Evolutionary conservation across 2,329 filamentous ascomycete genomes (phyloP), one percentile per base, ranked within the genome.

Genomic region (Microsporum ferrugineum): DNA sequence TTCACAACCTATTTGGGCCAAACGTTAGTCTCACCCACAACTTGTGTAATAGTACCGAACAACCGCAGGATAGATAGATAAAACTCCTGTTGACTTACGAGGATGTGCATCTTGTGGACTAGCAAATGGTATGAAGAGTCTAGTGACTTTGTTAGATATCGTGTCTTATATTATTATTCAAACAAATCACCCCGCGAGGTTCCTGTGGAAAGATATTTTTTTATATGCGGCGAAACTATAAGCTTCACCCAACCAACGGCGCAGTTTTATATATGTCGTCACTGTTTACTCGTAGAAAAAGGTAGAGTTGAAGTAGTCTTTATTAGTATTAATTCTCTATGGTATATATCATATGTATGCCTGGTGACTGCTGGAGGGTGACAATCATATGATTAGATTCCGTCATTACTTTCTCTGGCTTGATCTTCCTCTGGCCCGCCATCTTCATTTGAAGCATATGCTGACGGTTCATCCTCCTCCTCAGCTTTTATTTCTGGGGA

Each of bases 1-100:
- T 92, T 92, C 38, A 73, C 73, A 57, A 78, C 74, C 75, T 78
- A 59, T 10, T 45, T 36, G 34, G 34, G n/a, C 56, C 56, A 49
- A 43, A 64, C 8, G 65, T 65, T 41, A 69, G 65, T 34, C 51
- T 60, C 45, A 51, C 10, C 10, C 45, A 29, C 23, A 5, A 51
- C 23, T 29, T 31, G 27, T 29, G 14, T 5, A 43, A 43, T 0
- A 43, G 39, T n/a, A 43, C 39, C 14, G 14, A n/a, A n/a, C 14
- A n/a, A 43, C 12, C 17, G 39, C 39, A 23, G 4, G 39, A 43
- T 41, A 41, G 12, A 41, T 14, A 3, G 2, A 6, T 23, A 23
- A 23, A 57, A 29, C 10, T n/a, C 36, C 12, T 7, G 27, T 14
- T 34, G 14, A 71, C 76, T 71, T 71, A 80, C 79, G 63, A 81